Evolutionary conservation across 169 alveolate species (phyloP).

Genomic region (Plasmodium coatneyi): DNA sequence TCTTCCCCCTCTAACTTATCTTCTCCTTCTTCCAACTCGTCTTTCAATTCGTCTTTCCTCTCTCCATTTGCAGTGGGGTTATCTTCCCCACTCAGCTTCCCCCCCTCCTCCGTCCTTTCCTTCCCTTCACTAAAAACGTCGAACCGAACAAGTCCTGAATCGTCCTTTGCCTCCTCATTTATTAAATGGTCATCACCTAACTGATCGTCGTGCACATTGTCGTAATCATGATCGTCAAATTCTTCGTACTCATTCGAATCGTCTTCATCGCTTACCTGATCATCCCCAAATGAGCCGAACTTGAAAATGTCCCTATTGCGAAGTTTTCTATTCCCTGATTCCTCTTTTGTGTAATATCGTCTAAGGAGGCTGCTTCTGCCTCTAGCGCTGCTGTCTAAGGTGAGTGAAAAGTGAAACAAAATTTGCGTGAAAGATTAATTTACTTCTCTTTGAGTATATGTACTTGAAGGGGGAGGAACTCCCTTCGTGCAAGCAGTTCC

Average conservation of each 20-base stretch:
- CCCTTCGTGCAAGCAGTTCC: not conserved
- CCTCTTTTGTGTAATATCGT: slow-evolving; percentile 22
- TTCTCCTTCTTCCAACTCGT: not conserved
- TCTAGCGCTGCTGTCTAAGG: slow-evolving; percentile 21
- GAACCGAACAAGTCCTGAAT: slow-evolving; percentile 1
- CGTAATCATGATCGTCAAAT: not conserved
- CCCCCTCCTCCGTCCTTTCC: not conserved
- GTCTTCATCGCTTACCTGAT: not conserved
- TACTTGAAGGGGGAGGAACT: not conserved
- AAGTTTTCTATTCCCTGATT: not conserved
- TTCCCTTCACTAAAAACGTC: slow-evolving; percentile 6
- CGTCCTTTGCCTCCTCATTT: not conserved
- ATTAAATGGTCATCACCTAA: not conserved
- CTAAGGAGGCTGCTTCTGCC: slow-evolving; percentile 2
- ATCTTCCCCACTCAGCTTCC: not conserved
- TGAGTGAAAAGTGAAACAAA: not conserved
- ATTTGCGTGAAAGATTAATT: not conserved
- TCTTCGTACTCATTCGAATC: not conserved
- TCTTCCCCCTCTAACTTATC: not conserved
- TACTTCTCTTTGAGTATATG: not conserved
- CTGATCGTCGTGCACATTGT: not conserved
- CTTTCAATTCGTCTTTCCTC: not conserved
- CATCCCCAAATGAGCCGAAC: slow-evolving; percentile 10
- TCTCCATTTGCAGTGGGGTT: not conserved
- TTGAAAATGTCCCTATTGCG: slow-evolving; percentile 18